These are phyloP conservation scores for Lasiosphaeria ovina DNA, from an alignment of 495 filamentous ascomycete genomes.

Conservation along the genomic window DNA sequence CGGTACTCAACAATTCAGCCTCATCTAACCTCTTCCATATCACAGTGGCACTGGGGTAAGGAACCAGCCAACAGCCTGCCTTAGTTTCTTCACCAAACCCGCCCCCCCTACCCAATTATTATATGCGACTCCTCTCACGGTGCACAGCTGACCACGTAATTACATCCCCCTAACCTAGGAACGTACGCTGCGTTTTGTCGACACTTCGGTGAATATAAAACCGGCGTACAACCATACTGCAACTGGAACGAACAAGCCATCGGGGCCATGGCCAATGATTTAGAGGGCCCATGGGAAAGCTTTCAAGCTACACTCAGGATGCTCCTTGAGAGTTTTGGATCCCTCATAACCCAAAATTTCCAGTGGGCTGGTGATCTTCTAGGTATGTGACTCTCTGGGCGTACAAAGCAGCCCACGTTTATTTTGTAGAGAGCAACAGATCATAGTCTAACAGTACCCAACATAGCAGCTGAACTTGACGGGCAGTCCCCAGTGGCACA, in stretches of 20 bases:
- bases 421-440: neutral
- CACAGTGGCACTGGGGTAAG: neutral
- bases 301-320: neutral
- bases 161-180: neutral
- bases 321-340: neutral
- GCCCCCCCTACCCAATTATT: neutral
- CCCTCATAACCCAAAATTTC: neutral
- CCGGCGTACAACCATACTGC: neutral
- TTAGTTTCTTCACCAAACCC: neutral
- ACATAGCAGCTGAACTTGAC: neutral
- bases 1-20: neutral
- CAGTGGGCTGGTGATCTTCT: neutral
- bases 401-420: neutral
- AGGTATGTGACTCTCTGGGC: neutral
- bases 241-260: conserved; percentile 1
- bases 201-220: neutral
- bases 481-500: neutral
- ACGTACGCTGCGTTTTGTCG: neutral
- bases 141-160: too few species aligned
- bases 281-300: neutral
- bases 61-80: neutral
- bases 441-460: neutral
- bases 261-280: neutral
- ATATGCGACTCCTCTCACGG: neutral
- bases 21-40: neutral